Base-by-base conservation (phyloP, 225 moss, liverwort and hornwort species). In the Sphagnum tenellum region DNA sequence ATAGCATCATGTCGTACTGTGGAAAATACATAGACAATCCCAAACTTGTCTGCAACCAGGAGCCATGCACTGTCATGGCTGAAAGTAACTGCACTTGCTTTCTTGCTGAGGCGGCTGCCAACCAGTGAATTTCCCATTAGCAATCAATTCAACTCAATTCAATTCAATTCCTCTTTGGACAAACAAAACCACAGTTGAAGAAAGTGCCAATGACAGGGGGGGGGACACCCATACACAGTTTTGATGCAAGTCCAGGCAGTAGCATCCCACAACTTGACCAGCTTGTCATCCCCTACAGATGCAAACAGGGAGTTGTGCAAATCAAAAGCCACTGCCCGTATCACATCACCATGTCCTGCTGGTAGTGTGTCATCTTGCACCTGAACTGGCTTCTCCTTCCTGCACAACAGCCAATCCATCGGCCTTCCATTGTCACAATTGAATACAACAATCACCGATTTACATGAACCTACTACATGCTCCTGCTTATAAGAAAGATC, bases 11-110 rank as follows among this genome's bases (percentile, higher is more conserved):
- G 51, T 58, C 55, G 56, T 29, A 70, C 70, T 50, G 93, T 90
- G 54, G 90, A 72, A 76, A 89, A 78, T 56, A 80, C 72, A 72
- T 89, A 89, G 44, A 98, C 98, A 57, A 90, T 87, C 69, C 93
- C 98, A 65, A 98, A 98, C 72, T 93, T 98, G 73, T 98, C 98
- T 3, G 98, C 98, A 73, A 98, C 87, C 74, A 93, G 75, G 64
- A 98, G 85, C 89, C 93, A 98, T 71, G 80, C 76, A 78, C 89
- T 75, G 72, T 93, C 87, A 57, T 88, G 78, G 71, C 87, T 98
- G 77, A 93, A 98, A 63, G 81, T 70, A 65, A 89, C 85, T 68
- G 90, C 87, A 46, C 86, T 98, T 57, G 93, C 86, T 80, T 98
- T 98, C 79, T 98, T 98, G 46, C 81, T 63, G 61, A 88, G 47